phyloP scores from a whole-genome alignment of 192 early-diverging fungal genomes.

The Entomortierella chlamydospora region DNA sequence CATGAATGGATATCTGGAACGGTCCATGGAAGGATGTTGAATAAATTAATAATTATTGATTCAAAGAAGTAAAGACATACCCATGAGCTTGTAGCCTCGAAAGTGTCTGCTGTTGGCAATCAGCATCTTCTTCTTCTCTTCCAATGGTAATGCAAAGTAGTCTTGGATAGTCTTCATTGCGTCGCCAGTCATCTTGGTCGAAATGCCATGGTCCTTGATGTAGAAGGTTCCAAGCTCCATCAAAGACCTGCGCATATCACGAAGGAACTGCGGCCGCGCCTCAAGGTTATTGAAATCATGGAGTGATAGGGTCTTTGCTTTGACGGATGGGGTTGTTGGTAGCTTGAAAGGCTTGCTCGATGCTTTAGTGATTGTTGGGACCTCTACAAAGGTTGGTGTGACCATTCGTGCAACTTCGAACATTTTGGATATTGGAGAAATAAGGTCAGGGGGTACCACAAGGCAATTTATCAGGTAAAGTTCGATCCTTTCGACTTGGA shows the following conservation, averaged over 20 bases:
- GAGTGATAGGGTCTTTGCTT: constrained; percentile 36
- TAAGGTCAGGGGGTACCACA: not conserved
- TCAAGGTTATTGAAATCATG: constrained; percentile 34
- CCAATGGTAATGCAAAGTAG: constrained; percentile 67
- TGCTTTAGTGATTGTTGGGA: not conserved
- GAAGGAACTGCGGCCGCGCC: constrained; percentile 51
- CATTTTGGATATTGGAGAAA: constrained; percentile 9
- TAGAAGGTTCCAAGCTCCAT: constrained; percentile 70
- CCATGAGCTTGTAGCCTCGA: constrained; percentile 65
- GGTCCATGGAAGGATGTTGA: too few relatives aligned
- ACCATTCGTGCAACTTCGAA: constrained; percentile 22
- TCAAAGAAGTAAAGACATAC: constrained; percentile 24
- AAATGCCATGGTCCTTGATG: constrained; percentile 61
- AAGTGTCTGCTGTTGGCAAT: constrained; percentile 69
- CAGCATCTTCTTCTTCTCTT: constrained; percentile 66
- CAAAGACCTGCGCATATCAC: constrained; percentile 61
- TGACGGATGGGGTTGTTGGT: not conserved
- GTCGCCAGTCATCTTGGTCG: constrained; percentile 23
- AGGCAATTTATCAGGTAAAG: too few relatives aligned
- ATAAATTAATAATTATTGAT: not conserved
- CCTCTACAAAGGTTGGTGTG: constrained; percentile 11
- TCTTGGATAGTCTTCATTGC: constrained; percentile 55
- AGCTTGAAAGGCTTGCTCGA: not conserved
- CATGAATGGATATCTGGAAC: too few relatives aligned
- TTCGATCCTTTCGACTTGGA: too few relatives aligned